phyloP scores from a whole-genome alignment of 75 land plant genomes.

The Cupressus sempervirens region DNA sequence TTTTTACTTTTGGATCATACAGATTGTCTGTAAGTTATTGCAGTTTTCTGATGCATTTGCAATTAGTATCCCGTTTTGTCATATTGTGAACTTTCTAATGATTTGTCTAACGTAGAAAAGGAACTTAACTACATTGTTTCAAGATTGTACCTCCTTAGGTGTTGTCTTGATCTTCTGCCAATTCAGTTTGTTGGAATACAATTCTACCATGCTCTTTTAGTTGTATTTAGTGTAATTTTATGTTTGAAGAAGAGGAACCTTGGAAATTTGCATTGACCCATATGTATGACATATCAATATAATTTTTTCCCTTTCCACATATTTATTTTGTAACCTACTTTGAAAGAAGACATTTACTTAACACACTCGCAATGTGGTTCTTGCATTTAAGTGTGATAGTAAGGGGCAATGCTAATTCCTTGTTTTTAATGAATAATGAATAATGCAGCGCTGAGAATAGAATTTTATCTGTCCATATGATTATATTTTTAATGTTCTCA shows the following conservation, averaged over 20 bases:
- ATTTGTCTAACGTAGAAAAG: neutral
- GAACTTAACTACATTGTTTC: neutral
- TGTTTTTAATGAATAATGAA: no score
- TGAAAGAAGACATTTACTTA: no score
- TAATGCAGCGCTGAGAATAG: neutral
- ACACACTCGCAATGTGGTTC: no score
- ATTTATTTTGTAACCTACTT: no score
- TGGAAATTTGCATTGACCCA: no score
- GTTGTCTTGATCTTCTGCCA: neutral
- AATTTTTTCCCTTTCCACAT: no score
- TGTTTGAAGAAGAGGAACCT: no score
- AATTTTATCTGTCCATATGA: neutral
- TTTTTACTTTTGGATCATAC: slow-evolving; percentile 91
- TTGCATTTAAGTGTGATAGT: no score
- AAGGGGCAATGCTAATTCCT: no score
- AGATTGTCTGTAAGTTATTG: slow-evolving; percentile 63
- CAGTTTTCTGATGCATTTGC: neutral
- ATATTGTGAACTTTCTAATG: no score
- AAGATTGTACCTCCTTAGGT: neutral
- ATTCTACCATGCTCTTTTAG: neutral
- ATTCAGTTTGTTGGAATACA: neutral
- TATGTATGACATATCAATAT: no score
- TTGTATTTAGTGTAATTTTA: neutral
- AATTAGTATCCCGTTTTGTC: neutral
- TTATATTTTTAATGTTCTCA: slow-evolving; percentile 9